phyloP scores from a whole-genome alignment of 768 basidiomycete species.

The Tephrocybe sp. region DNA sequence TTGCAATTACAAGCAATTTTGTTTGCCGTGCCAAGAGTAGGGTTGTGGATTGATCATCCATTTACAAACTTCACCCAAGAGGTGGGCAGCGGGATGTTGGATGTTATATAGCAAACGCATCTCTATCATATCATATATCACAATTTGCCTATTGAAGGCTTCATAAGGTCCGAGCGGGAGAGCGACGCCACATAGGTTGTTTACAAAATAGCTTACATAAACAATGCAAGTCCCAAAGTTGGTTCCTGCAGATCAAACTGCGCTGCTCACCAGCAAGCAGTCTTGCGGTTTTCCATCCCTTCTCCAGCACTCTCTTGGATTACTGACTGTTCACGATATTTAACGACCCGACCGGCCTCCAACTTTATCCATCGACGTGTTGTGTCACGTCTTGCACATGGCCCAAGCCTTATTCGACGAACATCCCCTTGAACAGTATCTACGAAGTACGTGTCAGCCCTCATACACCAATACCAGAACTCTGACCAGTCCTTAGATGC shows the following conservation, averaged over 20 bases:
- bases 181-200: not conserved
- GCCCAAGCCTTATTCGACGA: constrained; percentile 79
- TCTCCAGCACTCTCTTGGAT: not conserved
- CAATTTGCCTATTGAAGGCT: not conserved
- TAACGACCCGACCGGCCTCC: constrained; percentile 13
- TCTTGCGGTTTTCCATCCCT: not conserved
- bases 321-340: constrained; percentile 12
- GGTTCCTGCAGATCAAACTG: not conserved
- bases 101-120: too few species aligned
- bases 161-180: not conserved
- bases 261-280: constrained; percentile 1
- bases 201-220: constrained; percentile 7
- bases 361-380: not conserved
- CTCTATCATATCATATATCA: too few species aligned
- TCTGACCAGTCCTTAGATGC: constrained; percentile 40
- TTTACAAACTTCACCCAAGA: too few species aligned
- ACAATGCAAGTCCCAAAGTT: not conserved
- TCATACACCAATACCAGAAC: not conserved
- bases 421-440: constrained; percentile 73
- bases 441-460: constrained; percentile 49
- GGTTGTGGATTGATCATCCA: too few species aligned
- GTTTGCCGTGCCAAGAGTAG: not conserved
- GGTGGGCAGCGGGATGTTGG: too few species aligned
- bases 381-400: constrained; percentile 39
- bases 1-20: not conserved